These are phyloP conservation scores for Candida endomychidarum DNA, from an alignment of 805 yeast genomes.

Conservation along the genomic window DNA sequence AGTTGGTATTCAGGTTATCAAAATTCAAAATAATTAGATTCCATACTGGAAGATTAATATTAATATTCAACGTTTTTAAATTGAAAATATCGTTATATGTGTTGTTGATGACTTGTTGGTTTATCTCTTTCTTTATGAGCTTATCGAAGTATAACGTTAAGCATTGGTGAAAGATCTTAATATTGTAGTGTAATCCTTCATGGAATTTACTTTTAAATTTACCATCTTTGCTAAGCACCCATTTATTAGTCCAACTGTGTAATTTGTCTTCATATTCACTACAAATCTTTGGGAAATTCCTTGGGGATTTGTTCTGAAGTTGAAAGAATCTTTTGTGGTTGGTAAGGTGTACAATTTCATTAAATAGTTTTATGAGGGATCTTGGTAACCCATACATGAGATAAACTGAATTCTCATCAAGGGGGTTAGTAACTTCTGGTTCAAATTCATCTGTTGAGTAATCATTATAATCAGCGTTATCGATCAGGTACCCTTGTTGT, in stretches of 20 bases:
- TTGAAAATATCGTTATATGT: conserved; percentile 2
- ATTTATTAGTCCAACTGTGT: conserved; percentile 44
- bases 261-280: conserved; percentile 55
- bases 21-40: conserved; percentile 34
- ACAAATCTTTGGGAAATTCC: conserved; percentile 56
- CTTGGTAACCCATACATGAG: conserved; percentile 50
- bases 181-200: conserved; percentile 38
- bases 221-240: conserved; percentile 18
- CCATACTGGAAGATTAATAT: conserved; percentile 44
- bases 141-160: conserved; percentile 45
- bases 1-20: conserved; percentile 28
- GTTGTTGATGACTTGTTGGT: conserved; percentile 33
- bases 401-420: conserved; percentile 30
- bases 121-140: conserved; percentile 41
- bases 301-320: conserved; percentile 40
- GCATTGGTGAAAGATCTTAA: conserved; percentile 42
- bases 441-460: conserved; percentile 9
- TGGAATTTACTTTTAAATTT: conserved; percentile 40
- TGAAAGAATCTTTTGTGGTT: conserved; percentile 52
- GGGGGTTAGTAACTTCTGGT: background rate
- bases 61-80: conserved; percentile 1
- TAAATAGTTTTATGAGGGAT: conserved; percentile 46
- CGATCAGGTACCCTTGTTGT: conserved; percentile 6
- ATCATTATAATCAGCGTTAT: conserved; percentile 13
- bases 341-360: conserved; percentile 46